A percentile compares a stretch with the other conserved stretches of the same genome.
phyloP scores from a whole-genome alignment of 345 rosid genomes.

The Melaleuca quinquenervia region DNA sequence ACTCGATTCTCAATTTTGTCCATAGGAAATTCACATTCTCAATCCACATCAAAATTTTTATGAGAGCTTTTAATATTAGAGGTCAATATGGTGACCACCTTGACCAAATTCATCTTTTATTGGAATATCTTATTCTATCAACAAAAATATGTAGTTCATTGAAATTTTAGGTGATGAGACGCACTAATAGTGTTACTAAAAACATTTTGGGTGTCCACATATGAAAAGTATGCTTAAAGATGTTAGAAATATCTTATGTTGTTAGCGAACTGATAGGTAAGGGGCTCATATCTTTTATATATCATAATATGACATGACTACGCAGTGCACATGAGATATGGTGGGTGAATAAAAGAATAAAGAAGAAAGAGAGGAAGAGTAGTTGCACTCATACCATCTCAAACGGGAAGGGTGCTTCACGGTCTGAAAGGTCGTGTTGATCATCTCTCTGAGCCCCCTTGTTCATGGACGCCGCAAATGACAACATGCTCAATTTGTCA shows the following conservation, averaged over 20 bases:
- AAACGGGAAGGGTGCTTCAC: neutral
- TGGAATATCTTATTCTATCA: too few relatives aligned
- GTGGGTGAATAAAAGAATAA: too few relatives aligned
- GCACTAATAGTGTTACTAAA: too few relatives aligned
- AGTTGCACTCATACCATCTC: neutral
- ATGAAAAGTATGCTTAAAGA: neutral
- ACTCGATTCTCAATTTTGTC: accelerated
- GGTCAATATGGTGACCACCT: too few relatives aligned
- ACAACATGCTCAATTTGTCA: neutral
- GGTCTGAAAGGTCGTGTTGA: neutral
- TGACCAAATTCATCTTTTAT: too few relatives aligned
- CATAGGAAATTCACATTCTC: neutral
- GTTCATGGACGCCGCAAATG: neutral
- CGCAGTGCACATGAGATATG: neutral
- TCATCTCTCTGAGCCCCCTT: neutral
- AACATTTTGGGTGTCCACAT: neutral
- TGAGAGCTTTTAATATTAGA: too few relatives aligned
- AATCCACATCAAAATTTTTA: too few relatives aligned
- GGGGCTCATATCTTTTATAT: neutral
- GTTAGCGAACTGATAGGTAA: neutral
- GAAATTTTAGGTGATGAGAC: too few relatives aligned
- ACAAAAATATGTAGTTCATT: too few relatives aligned
- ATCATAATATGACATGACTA: neutral
- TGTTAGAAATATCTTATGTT: neutral
- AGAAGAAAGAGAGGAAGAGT: neutral